Evolutionary conservation across 2,329 filamentous ascomycete genomes (phyloP).

Genomic region (Fonsecaea monophora): DNA sequence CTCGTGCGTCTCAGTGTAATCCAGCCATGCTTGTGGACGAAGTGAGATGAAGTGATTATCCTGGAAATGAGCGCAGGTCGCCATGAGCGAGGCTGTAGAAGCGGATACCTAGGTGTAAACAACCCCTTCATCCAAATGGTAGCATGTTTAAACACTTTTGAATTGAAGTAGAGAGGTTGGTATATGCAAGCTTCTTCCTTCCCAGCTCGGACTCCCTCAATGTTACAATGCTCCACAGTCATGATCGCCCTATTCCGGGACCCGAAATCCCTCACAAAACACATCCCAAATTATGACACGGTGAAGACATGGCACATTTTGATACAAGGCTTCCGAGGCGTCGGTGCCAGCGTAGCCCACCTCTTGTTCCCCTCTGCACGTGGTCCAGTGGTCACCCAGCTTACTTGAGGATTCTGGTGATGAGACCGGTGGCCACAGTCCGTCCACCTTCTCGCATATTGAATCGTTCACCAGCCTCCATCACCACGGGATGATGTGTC

Average conservation of each 20-base stretch:
- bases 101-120: background rate
- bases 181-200: slow-evolving; percentile 28
- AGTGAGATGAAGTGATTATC: background rate
- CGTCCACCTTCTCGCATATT: slow-evolving; percentile 97
- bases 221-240: slow-evolving; percentile 23
- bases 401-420: slow-evolving; percentile 72
- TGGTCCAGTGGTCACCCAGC: slow-evolving; percentile 21
- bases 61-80: background rate
- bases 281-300: slow-evolving; percentile 27
- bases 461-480: slow-evolving; percentile 93
- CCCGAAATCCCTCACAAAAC: slow-evolving; percentile 13
- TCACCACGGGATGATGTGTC: slow-evolving; percentile 81
- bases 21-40: background rate
- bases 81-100: background rate
- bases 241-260: slow-evolving; percentile 14
- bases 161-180: slow-evolving; percentile 38
- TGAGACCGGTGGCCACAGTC: slow-evolving; percentile 82
- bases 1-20: background rate
- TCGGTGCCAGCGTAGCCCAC: slow-evolving; percentile 10
- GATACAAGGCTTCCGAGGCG: slow-evolving; percentile 26
- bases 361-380: slow-evolving; percentile 3
- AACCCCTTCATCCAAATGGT: background rate
- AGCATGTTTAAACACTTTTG: slow-evolving; percentile 17
- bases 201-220: slow-evolving; percentile 23
- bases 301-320: slow-evolving; percentile 28